Evolutionary conservation across 768 basidiomycete species (phyloP), one percentile per base, ranked within the genome.

Genomic region (Naganishia antarctica): DNA sequence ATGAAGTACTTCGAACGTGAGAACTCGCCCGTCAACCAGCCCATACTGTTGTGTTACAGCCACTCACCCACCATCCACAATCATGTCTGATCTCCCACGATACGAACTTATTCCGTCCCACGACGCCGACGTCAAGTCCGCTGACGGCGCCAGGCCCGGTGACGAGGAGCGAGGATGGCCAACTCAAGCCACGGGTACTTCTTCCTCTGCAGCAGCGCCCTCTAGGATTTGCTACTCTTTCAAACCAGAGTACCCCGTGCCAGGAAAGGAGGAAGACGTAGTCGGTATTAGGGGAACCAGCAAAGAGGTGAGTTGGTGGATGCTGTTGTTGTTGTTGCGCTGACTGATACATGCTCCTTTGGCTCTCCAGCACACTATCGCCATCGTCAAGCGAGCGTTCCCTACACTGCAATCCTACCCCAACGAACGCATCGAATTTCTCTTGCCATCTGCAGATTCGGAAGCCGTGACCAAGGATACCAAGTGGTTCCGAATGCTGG

Each of bases 381-480:
- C 53, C 9, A 57, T 57, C 26, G 53, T 57, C 11, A 57, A 57
- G 15, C 53, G 53, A 26, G 53, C 53, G 3, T 57, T 57, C 53
- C 53, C 37, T 16, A 57, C 53, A 11, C 53, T 57, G 1, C 28
- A 57, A 41, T 6, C 32, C 6, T 57, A 57, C 34, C 34, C 53
- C 0, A 34, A 57, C 25, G 32, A 37, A 2, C 53, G 53, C 1
- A 57, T 57, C 53, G 53, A 57, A 34, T 57, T 57, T 34, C 53
- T 57, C 37, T n/a, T 57, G 2, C 53, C 53, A 1, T 57, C 53
- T 1, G 26, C 53, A 4, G 53, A 57, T 16, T 57, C 53, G 9
- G 53, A 57, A 13, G 37, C 53, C n/a, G 53, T 57, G n/a, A 57
- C 53, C 12, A 57, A 57, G 37, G 53, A 57, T 18, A 57, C 53